Conservation (phyloP, 2,329 filamentous ascomycete genomes). For the Bipolaris zeicola region DNA sequence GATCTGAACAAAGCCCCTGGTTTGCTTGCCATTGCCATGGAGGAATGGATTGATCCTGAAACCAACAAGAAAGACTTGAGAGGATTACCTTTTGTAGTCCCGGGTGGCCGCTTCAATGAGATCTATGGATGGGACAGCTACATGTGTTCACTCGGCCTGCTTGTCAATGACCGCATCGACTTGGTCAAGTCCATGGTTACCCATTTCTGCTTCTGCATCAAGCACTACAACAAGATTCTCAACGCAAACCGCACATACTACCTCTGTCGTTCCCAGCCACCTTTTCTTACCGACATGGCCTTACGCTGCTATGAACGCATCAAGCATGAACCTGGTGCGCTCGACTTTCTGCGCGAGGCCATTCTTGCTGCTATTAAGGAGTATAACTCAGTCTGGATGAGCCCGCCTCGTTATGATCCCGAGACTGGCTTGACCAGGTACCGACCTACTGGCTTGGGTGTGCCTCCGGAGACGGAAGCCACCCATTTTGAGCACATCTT, state of each 20-base stretch:
- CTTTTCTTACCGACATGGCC: slow-evolving; percentile 97
- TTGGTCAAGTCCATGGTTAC: slow-evolving; percentile 92
- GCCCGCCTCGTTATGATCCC: slow-evolving; percentile 72
- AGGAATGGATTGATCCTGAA: slow-evolving; percentile 68
- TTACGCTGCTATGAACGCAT: slow-evolving; percentile 92
- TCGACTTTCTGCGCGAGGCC: slow-evolving; percentile 79
- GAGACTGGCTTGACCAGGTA: slow-evolving; percentile 83
- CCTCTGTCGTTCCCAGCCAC: slow-evolving; percentile 89
- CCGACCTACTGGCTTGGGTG: slow-evolving; percentile 79
- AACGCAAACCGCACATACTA: slow-evolving; percentile 98
- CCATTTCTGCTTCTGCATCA: slow-evolving; percentile 98
- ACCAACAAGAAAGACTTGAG: slow-evolving; percentile 73
- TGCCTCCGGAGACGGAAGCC: slow-evolving; percentile 90
- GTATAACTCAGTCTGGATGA: slow-evolving; percentile 87
- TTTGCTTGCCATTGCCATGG: slow-evolving; percentile 87
- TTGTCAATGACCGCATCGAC: slow-evolving; percentile 83
- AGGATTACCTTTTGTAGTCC: slow-evolving; percentile 94
- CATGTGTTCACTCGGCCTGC: slow-evolving; percentile 91
- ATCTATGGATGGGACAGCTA: slow-evolving; percentile 99
- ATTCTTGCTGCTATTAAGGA: slow-evolving; percentile 95
- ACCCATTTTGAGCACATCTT: slow-evolving; percentile 84
- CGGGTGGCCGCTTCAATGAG: slow-evolving; percentile 96
- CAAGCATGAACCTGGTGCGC: slow-evolving; percentile 78
- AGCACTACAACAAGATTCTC: slow-evolving; percentile 97
- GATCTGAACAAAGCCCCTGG: slow-evolving; percentile 88